Percentiles rank a stretch among this genome's conserved stretches.
Conservation (phyloP, 495 filamentous ascomycete species). For the Podospora anserina region DNA sequence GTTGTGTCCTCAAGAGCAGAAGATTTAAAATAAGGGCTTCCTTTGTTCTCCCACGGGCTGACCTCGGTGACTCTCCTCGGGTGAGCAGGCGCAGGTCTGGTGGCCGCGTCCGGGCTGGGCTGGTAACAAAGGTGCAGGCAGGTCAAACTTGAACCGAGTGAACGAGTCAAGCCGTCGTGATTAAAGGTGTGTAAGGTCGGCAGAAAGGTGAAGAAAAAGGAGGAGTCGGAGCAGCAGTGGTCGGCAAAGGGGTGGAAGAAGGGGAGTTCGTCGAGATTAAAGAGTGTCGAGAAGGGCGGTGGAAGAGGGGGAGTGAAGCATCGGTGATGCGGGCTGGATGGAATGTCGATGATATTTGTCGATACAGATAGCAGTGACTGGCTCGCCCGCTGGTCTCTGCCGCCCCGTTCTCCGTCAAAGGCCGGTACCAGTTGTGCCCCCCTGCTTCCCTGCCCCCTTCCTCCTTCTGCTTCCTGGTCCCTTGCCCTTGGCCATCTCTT, state of each 20-base stretch:
- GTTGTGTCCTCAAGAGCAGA: slow-evolving; percentile 14
- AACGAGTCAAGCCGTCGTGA: slow-evolving; percentile 34
- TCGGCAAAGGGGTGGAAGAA: slow-evolving; percentile 17
- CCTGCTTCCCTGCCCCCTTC: neutral
- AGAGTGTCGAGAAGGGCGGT: slow-evolving; percentile 34
- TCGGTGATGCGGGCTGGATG: slow-evolving; percentile 27
- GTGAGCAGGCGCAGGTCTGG: neutral
- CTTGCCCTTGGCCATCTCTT: slow-evolving; percentile 24
- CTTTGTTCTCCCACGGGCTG: slow-evolving; percentile 18
- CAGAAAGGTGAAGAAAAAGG: slow-evolving; percentile 20
- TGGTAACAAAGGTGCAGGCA: slow-evolving; percentile 15
- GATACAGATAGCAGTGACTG: slow-evolving; percentile 17
- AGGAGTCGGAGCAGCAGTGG: slow-evolving; percentile 10
- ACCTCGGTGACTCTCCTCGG: slow-evolving; percentile 11
- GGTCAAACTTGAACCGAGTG: slow-evolving; percentile 31
- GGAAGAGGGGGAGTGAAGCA: slow-evolving; percentile 24
- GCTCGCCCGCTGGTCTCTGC: slow-evolving; percentile 21
- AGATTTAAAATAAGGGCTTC: slow-evolving; percentile 4
- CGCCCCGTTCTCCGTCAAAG: slow-evolving; percentile 33
- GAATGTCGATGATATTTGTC: slow-evolving; percentile 35
- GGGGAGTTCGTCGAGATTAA: slow-evolving; percentile 21
- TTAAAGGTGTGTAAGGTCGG: slow-evolving; percentile 17
- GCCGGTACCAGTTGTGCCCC: slow-evolving; percentile 20
- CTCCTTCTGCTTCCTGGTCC: neutral
- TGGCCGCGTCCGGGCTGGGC: slow-evolving; percentile 11